Evolutionary conservation across 129 eudicot species (phyloP).

Genomic region (Daucus carota): DH1_v3.0 NC_030384.2:44816001-44816500

Average conservation of each 20-base stretch:
- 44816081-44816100: background rate
- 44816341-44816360: too few species aligned
- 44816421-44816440: background rate
- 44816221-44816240: too few species aligned
- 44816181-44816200: too few species aligned
- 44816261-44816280: too few species aligned
- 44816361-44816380: background rate
- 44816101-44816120: background rate
- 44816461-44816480: too few species aligned
- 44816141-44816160: background rate
- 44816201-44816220: too few species aligned
- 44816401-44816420: slow-evolving; percentile 4
- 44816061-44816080: background rate
- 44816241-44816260: too few species aligned
- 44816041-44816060: background rate
- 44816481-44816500: too few species aligned
- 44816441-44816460: background rate
- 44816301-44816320: too few species aligned
- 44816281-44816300: too few species aligned
- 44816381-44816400: background rate
- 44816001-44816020: background rate
- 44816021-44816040: background rate
- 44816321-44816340: too few species aligned
- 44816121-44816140: background rate
- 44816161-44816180: too few species aligned